phyloP scores from a whole-genome alignment of 164 flowering plant species.

The Piper longum region DNA sequence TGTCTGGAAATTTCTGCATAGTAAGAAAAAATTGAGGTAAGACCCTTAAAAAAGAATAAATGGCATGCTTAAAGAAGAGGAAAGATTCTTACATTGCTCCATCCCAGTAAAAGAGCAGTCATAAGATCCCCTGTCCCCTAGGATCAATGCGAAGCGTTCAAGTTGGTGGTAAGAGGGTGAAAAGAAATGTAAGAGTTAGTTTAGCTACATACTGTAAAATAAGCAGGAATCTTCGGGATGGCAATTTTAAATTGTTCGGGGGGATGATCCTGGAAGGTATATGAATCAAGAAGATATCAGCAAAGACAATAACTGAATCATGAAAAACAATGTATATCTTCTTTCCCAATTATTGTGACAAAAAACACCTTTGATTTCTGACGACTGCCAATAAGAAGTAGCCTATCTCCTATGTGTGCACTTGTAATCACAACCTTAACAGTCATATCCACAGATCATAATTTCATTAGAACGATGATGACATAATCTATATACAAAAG shows the following conservation, averaged over 20 bases:
- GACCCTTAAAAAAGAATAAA: neutral
- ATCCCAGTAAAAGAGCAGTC: slow-evolving; percentile 94
- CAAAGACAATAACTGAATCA: too few relatives aligned
- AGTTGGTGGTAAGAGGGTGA: neutral
- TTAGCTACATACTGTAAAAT: slow-evolving; percentile 67
- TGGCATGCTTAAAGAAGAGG: neutral
- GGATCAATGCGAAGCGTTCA: slow-evolving; percentile 8
- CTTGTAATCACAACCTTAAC: slow-evolving; percentile 68
- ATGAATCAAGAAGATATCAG: neutral
- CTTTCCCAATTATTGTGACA: neutral
- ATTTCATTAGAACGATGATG: neutral
- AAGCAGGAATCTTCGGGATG: slow-evolving; percentile 93
- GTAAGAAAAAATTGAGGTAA: slow-evolving; percentile 5
- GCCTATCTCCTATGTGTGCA: slow-evolving; percentile 36
- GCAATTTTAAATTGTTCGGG: slow-evolving; percentile 86
- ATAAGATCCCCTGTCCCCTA: slow-evolving; percentile 99
- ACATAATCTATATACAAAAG: neutral
- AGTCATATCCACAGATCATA: neutral
- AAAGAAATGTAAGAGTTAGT: neutral
- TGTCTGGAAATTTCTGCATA: slow-evolving; percentile 68
- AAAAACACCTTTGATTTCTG: slow-evolving; percentile 42
- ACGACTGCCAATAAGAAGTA: slow-evolving; percentile 67
- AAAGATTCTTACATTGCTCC: slow-evolving; percentile 77
- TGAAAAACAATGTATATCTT: neutral
- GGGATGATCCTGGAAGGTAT: slow-evolving; percentile 41